Percentiles rank a stretch among this genome's conserved stretches.
These are phyloP conservation scores for Entoloma clypeatum DNA, from an alignment of 1,284 basidiomycete species.

Conservation along the genomic window DNA sequence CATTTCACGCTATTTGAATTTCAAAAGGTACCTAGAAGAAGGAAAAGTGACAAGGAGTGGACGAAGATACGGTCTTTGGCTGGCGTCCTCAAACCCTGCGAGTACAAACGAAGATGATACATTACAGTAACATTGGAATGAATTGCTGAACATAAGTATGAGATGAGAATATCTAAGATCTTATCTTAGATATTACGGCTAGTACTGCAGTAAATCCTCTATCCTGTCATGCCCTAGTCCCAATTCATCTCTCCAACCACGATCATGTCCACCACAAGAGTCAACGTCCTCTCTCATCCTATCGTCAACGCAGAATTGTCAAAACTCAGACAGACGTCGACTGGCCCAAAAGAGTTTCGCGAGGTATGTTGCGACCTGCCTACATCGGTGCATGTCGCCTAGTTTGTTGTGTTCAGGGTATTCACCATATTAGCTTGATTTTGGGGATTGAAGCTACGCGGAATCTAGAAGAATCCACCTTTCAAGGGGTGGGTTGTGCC, in stretches of 20 bases:
- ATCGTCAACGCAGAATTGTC: slow-evolving; percentile 70
- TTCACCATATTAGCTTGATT: slow-evolving; percentile 68
- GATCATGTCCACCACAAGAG: slow-evolving; percentile 27
- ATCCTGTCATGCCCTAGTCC: slow-evolving; percentile 9
- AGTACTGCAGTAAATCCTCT: too few species aligned
- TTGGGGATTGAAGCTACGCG: slow-evolving; percentile 75
- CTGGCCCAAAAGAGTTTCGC: slow-evolving; percentile 73
- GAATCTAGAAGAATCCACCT: slow-evolving; percentile 53
- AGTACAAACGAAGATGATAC: slow-evolving; percentile 89
- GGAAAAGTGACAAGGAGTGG: slow-evolving; percentile 61
- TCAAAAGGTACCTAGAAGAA: slow-evolving; percentile 53
- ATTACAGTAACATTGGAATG: not conserved
- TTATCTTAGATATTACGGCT: too few species aligned
- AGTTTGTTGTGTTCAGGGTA: slow-evolving; percentile 40
- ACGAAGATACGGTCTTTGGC: slow-evolving; percentile 57
- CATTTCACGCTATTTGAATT: slow-evolving; percentile 91
- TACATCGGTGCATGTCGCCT: not conserved
- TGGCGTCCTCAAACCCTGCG: slow-evolving; percentile 82
- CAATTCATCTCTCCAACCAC: slow-evolving; percentile 1
- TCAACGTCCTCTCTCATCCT: slow-evolving; percentile 68
- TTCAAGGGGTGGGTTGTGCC: slow-evolving; percentile 58
- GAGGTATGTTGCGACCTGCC: slow-evolving; percentile 44
- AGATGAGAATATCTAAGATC: slow-evolving; percentile 20
- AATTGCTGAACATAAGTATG: slow-evolving; percentile 1
- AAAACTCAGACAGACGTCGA: slow-evolving; percentile 60